These are phyloP conservation scores for Anisodus acutangulus DNA, from an alignment of 257 asterid genomes.

Conservation along the genomic window DNA sequence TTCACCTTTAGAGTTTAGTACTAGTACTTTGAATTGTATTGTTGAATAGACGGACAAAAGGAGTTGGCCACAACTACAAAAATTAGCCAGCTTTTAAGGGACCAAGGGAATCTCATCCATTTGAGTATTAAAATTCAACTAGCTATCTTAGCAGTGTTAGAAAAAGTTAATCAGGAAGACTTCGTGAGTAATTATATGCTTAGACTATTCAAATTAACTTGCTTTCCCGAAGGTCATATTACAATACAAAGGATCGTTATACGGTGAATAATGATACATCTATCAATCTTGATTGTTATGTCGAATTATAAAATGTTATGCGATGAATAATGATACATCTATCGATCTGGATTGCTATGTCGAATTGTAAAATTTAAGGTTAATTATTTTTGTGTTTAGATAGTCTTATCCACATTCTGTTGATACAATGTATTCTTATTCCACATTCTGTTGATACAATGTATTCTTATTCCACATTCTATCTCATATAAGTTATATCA, in stretches of 20 bases:
- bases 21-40: slow-evolving; percentile 13
- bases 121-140: not conserved
- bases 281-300: not conserved
- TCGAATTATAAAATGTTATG: not conserved
- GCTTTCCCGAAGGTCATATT: not conserved
- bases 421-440: not conserved
- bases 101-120: slow-evolving; percentile 54
- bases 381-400: not conserved
- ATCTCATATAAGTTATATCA: not conserved
- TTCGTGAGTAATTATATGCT: not conserved
- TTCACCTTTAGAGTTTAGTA: slow-evolving; percentile 8
- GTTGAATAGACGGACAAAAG: slow-evolving; percentile 7
- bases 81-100: slow-evolving; percentile 64
- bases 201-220: not conserved
- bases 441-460: not conserved
- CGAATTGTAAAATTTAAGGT: not conserved
- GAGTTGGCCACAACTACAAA: slow-evolving; percentile 57
- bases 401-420: not conserved
- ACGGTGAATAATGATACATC: not conserved
- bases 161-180: slow-evolving; percentile 17
- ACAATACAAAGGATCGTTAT: not conserved
- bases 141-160: not conserved
- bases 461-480: not conserved
- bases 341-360: not conserved
- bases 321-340: not conserved